A percentile compares a stretch with the other conserved stretches of the same genome.
These are phyloP conservation scores for Globisporangium nagaii DNA, from an alignment of 352 stramenopile genomes.

Conservation along the genomic window DNA sequence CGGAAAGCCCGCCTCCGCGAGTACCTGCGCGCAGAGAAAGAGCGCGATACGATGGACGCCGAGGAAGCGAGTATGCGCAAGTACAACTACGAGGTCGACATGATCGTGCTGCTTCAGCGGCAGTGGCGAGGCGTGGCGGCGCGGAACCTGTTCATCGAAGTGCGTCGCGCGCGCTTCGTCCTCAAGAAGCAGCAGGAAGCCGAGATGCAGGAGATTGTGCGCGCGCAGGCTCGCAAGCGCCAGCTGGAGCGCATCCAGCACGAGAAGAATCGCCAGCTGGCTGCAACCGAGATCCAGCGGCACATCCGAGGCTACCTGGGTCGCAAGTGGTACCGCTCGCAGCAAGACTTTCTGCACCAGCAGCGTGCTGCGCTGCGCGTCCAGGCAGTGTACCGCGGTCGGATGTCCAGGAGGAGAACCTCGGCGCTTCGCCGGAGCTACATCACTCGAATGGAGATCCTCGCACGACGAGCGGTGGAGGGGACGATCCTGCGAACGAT, in stretches of 20 bases:
- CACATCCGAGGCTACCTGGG: slow-evolving; percentile 54
- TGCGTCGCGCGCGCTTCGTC: slow-evolving; percentile 50
- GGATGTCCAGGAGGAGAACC: slow-evolving; percentile 56
- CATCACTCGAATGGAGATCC: slow-evolving; percentile 72
- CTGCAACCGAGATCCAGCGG: slow-evolving; percentile 66
- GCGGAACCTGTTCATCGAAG: slow-evolving; percentile 50
- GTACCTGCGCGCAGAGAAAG: slow-evolving; percentile 60
- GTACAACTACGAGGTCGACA: slow-evolving; percentile 45
- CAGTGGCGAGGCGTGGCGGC: slow-evolving; percentile 68
- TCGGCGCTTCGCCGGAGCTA: slow-evolving; percentile 67
- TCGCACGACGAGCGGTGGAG: slow-evolving; percentile 52
- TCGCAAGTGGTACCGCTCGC: slow-evolving; percentile 44
- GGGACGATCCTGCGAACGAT: slow-evolving; percentile 53
- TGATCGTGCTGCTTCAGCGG: slow-evolving; percentile 63
- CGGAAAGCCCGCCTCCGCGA: slow-evolving; percentile 58
- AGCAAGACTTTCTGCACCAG: slow-evolving; percentile 45
- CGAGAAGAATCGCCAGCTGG: slow-evolving; percentile 35
- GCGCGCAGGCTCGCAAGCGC: slow-evolving; percentile 37
- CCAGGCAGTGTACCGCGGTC: slow-evolving; percentile 67
- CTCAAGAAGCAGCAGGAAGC: slow-evolving; percentile 60
- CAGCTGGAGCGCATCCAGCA: slow-evolving; percentile 45
- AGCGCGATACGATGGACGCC: slow-evolving; percentile 45
- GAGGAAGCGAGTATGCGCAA: slow-evolving; percentile 37
- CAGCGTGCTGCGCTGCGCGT: slow-evolving; percentile 45
- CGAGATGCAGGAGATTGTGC: slow-evolving; percentile 62